Percentiles rank a stretch among this genome's conserved stretches.
Evolutionary conservation across 768 basidiomycete genomes (phyloP).

Genomic region (Pleurotus eryngii): DNA sequence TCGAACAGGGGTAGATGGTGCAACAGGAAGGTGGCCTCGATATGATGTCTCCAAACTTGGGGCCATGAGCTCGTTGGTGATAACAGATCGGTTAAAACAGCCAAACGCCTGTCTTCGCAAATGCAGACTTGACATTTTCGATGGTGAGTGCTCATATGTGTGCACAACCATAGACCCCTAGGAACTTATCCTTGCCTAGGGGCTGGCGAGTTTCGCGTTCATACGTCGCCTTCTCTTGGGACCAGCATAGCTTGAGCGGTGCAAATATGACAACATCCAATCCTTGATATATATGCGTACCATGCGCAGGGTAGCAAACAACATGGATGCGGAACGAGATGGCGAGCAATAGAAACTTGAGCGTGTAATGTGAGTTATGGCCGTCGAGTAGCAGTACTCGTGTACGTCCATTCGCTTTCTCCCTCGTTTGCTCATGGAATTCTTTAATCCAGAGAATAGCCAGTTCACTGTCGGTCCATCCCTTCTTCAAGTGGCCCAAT

Average conservation of each 20-base stretch:
- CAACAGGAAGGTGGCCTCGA: constrained; percentile 15
- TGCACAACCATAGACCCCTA: constrained; percentile 14
- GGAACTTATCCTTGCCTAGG: constrained; percentile 27
- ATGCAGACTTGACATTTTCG: constrained; percentile 13
- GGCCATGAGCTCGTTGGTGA: constrained; percentile 21
- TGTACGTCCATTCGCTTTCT: constrained; percentile 15
- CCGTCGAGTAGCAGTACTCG: constrained; percentile 35
- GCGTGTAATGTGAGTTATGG: constrained; percentile 31
- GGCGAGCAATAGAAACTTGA: constrained; percentile 24
- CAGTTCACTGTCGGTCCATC: constrained; percentile 27
- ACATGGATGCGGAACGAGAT: constrained; percentile 22
- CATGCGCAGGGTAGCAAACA: constrained; percentile 27
- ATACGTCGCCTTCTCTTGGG: constrained; percentile 13
- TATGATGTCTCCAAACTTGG: constrained; percentile 19
- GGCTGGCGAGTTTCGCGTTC: constrained; percentile 11
- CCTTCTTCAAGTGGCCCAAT: constrained; percentile 1
- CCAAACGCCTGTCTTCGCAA: constrained; percentile 18
- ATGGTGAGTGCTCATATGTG: constrained; percentile 10
- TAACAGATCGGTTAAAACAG: constrained; percentile 18
- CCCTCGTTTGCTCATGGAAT: constrained; percentile 21
- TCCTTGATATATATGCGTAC: constrained; percentile 19
- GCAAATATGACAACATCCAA: constrained; percentile 17
- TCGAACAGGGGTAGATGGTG: constrained; percentile 19
- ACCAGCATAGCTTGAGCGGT: constrained; percentile 13
- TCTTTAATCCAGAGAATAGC: constrained; percentile 22